Percentiles rank a stretch among this genome's conserved stretches.
Evolutionary conservation across 495 filamentous ascomycete genomes (phyloP).

Genomic region (Cairneyella variabilis): DNA sequence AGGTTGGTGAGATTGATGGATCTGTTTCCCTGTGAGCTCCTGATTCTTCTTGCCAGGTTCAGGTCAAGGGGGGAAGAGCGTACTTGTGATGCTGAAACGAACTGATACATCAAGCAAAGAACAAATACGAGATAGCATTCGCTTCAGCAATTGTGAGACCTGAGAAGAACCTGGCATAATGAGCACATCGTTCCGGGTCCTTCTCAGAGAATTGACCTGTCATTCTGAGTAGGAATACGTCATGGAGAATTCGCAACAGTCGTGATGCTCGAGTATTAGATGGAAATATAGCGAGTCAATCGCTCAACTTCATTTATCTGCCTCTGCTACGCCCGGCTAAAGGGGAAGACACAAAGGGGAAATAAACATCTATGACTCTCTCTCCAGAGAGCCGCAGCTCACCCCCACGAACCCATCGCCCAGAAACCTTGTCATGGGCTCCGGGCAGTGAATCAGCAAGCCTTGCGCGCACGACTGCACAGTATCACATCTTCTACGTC

Average conservation of each 20-base stretch:
- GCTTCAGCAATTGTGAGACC: slow-evolving; percentile 36
- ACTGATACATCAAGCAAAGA: slow-evolving; percentile 25
- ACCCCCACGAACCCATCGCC: not conserved
- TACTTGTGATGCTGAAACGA: slow-evolving; percentile 12
- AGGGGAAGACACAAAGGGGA: not conserved
- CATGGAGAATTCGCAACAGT: not conserved
- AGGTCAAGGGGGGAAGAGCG: not conserved
- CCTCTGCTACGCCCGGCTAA: not conserved
- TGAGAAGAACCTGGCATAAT: slow-evolving; percentile 43
- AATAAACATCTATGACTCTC: not conserved
- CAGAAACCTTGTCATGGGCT: not conserved
- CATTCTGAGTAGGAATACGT: not conserved
- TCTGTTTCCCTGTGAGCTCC: not conserved
- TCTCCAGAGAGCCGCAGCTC: too few relatives aligned
- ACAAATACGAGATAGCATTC: slow-evolving; percentile 36
- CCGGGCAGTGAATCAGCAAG: not conserved
- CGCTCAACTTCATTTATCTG: not conserved
- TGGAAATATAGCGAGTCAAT: not conserved
- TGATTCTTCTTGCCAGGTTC: not conserved
- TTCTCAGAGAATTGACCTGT: slow-evolving; percentile 17
- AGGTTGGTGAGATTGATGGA: not conserved
- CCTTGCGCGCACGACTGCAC: not conserved
- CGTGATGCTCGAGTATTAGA: not conserved
- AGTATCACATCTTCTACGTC: not conserved
- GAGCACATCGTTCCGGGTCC: slow-evolving; percentile 26